A percentile compares a stretch with the other conserved stretches of the same genome.
Evolutionary conservation across 805 yeast species (phyloP).

Genomic region (Kuraishia molischiana): DNA sequence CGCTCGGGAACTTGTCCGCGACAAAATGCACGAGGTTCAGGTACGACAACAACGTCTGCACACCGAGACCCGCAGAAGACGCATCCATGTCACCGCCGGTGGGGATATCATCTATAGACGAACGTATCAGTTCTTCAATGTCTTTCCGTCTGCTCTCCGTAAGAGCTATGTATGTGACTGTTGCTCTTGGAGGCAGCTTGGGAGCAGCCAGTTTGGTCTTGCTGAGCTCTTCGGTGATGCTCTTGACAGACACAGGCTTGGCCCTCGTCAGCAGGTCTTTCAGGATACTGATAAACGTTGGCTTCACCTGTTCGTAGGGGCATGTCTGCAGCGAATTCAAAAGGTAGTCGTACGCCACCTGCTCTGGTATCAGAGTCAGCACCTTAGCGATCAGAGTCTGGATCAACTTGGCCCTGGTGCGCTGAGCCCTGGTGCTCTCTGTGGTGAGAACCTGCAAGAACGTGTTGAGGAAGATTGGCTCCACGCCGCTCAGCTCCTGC

Average conservation of each 20-base stretch:
- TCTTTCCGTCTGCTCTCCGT: conserved; percentile 2
- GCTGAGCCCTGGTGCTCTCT: conserved; percentile 23
- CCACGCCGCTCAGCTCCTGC: conserved; percentile 10
- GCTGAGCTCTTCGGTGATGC: neutral
- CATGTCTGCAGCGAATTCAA: conserved; percentile 55
- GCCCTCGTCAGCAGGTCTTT: conserved; percentile 49
- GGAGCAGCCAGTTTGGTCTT: neutral
- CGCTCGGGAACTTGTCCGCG: conserved; percentile 1
- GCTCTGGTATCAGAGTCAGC: conserved; percentile 48
- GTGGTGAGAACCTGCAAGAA: conserved; percentile 31
- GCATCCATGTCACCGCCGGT: neutral
- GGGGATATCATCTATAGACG: conserved; percentile 1
- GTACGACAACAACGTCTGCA: conserved; percentile 2
- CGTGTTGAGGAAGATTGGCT: conserved; percentile 15
- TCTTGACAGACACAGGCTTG: conserved; percentile 4
- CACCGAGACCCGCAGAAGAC: neutral
- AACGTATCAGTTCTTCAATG: neutral
- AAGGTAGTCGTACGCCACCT: conserved; percentile 47
- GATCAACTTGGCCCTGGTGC: conserved; percentile 21
- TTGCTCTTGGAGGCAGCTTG: neutral
- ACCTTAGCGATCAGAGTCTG: conserved; percentile 58
- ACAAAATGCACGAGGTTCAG: conserved; percentile 4
- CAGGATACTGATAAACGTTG: conserved; percentile 55
- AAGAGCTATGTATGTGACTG: conserved; percentile 1
- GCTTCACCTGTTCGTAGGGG: conserved; percentile 52